Conservation (phyloP, 176 grass and related monocot genomes). For the Aegilops speltoides region DNA sequence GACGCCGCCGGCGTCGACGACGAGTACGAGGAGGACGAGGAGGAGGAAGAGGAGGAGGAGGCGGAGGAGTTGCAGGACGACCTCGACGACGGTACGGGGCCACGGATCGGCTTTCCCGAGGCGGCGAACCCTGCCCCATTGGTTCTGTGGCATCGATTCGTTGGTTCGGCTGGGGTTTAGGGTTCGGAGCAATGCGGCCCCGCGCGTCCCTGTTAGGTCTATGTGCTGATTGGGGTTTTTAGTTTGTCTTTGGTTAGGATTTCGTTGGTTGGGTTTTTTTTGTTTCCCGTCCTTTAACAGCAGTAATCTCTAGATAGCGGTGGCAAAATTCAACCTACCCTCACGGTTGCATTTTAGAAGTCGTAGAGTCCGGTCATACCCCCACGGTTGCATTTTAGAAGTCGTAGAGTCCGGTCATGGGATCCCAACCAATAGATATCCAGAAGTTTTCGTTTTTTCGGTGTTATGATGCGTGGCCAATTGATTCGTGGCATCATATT, state of each 20-base stretch:
- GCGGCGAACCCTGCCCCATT: no score
- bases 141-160: neutral
- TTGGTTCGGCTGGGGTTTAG: neutral
- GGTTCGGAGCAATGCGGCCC: constrained; percentile 26
- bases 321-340: neutral
- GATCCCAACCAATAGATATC: neutral
- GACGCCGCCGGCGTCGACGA: constrained; percentile 59
- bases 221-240: neutral
- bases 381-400: neutral
- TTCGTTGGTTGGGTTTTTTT: neutral
- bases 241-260: neutral
- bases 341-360: neutral
- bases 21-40: constrained; percentile 53
- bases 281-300: neutral
- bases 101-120: constrained; percentile 17
- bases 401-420: neutral
- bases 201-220: constrained; percentile 10
- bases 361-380: neutral
- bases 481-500: neutral
- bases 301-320: neutral
- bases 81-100: constrained; percentile 15
- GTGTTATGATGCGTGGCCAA: neutral
- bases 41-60: constrained; percentile 31
- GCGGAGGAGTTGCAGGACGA: constrained; percentile 35
- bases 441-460: neutral